These are phyloP conservation scores for Pyrus communis DNA, from an alignment of 306 rosid species.

Conservation along the genomic window DNA sequence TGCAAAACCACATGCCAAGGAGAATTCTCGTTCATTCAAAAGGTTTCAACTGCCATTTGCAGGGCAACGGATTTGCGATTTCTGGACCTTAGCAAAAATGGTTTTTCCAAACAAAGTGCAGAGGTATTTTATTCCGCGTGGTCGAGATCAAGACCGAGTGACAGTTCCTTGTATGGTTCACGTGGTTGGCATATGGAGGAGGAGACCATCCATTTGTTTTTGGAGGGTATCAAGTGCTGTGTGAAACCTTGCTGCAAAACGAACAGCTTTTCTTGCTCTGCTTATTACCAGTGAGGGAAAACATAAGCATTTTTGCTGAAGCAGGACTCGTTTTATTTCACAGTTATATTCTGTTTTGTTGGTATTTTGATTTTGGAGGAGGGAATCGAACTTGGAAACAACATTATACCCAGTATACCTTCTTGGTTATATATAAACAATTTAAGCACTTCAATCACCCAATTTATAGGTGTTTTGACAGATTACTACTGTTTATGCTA, in stretches of 20 bases:
- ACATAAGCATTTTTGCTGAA: too few species aligned
- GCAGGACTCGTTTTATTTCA: too few species aligned
- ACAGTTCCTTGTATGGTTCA: slow-evolving; percentile 7
- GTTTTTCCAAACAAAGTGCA: slow-evolving; percentile 45
- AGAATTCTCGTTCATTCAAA: slow-evolving; percentile 26
- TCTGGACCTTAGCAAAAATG: slow-evolving; percentile 74
- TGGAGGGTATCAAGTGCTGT: slow-evolving; percentile 65
- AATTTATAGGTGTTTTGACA: too few species aligned
- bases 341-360: too few species aligned
- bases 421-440: too few species aligned
- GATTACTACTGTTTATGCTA: too few species aligned
- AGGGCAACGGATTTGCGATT: slow-evolving; percentile 50
- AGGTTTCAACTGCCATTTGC: slow-evolving; percentile 51
- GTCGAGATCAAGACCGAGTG: slow-evolving; percentile 37
- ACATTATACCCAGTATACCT: too few species aligned
- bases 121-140: slow-evolving; percentile 55
- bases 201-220: slow-evolving; percentile 44
- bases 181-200: slow-evolving; percentile 48
- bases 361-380: too few species aligned
- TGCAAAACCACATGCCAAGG: slow-evolving; percentile 52
- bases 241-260: slow-evolving; percentile 79
- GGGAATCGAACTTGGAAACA: too few species aligned
- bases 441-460: too few species aligned
- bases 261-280: slow-evolving; percentile 15
- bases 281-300: background rate